phyloP scores from a whole-genome alignment of 441 rosid species.

The Erodium trifolium region DNA sequence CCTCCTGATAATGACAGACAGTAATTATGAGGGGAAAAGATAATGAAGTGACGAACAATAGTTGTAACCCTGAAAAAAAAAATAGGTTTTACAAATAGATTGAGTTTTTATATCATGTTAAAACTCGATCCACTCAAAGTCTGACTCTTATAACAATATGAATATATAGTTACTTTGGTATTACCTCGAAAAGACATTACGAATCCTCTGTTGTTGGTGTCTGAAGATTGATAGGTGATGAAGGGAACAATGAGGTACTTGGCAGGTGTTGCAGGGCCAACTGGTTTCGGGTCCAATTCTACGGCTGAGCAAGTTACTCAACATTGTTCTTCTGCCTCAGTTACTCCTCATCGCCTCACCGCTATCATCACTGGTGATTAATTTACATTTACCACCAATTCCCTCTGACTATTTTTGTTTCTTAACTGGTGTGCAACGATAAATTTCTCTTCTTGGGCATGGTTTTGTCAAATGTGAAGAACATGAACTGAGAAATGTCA shows the following conservation, averaged over 20 bases:
- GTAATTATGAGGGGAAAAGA: slow-evolving; percentile 15
- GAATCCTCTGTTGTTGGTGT: neutral
- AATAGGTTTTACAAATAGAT: neutral
- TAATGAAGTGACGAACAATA: too few species aligned
- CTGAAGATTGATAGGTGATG: slow-evolving; percentile 29
- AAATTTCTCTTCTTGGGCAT: neutral
- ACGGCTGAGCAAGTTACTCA: slow-evolving; percentile 75
- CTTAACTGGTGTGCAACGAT: neutral
- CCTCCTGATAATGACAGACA: slow-evolving; percentile 9
- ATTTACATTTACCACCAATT: neutral
- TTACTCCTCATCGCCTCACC: slow-evolving; percentile 33
- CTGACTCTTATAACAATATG: too few species aligned
- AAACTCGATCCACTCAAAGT: too few species aligned
- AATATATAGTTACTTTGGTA: too few species aligned
- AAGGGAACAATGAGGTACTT: slow-evolving; percentile 65
- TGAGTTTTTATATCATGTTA: too few species aligned
- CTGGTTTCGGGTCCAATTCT: slow-evolving; percentile 86
- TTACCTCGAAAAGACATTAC: neutral
- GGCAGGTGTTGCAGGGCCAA: slow-evolving; percentile 82
- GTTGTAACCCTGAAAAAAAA: too few species aligned
- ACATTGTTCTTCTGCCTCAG: slow-evolving; percentile 14
- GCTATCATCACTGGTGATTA: slow-evolving; percentile 66
- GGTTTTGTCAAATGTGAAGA: too few species aligned
- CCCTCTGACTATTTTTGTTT: neutral
- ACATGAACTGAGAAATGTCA: too few species aligned